Evolutionary conservation across 352 stramenopile species (phyloP).

Genomic region (Aphanomyces cochlioides): DNA sequence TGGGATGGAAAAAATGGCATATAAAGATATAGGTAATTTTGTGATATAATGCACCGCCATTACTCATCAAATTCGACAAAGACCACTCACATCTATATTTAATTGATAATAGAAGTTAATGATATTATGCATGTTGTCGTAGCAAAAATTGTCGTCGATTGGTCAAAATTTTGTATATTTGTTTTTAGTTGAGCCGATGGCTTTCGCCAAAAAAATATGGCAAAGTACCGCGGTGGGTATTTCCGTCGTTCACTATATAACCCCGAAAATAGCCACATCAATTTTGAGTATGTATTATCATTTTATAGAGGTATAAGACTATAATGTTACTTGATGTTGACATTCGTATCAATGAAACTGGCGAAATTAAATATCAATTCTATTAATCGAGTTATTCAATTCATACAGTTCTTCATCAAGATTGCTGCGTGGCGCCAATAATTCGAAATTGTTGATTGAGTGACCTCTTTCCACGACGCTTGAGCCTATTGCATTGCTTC

Average conservation of each 20-base stretch:
- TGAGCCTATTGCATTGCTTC: too few relatives aligned
- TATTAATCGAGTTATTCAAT: too few relatives aligned
- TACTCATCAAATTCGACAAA: not conserved
- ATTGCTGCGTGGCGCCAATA: too few relatives aligned
- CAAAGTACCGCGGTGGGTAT: not conserved
- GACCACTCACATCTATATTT: not conserved
- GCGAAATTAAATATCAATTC: too few relatives aligned
- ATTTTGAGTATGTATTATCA: too few relatives aligned
- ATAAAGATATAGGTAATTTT: not conserved
- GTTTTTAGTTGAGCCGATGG: not conserved
- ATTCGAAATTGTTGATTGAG: too few relatives aligned
- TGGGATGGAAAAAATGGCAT: not conserved
- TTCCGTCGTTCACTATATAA: not conserved
- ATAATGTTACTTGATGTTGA: too few relatives aligned
- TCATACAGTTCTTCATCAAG: too few relatives aligned
- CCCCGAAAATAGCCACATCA: too few relatives aligned
- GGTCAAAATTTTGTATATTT: not conserved
- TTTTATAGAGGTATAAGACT: too few relatives aligned
- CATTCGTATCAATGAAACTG: too few relatives aligned
- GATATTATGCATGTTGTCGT: not conserved
- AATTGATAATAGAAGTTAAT: not conserved
- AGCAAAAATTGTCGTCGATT: not conserved
- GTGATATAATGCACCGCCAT: not conserved
- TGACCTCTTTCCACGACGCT: too few relatives aligned
- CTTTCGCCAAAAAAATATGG: not conserved